These are phyloP conservation scores for Podosphaera aphanis DNA, from an alignment of 2,329 filamentous ascomycete genomes.

Conservation along the genomic window DNA sequence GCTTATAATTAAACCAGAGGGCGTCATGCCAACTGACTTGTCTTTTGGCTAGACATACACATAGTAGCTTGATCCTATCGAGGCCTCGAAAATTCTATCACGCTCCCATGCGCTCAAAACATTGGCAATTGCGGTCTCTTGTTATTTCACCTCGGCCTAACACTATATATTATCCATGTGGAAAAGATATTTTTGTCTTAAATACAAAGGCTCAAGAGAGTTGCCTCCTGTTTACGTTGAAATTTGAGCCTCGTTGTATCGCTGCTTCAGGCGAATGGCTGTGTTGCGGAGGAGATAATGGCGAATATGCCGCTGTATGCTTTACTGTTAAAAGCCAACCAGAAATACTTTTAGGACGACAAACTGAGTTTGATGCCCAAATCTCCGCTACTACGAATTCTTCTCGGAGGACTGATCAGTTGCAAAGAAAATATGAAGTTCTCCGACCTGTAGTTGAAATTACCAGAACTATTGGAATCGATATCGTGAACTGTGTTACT, in stretches of 20 bases:
- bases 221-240: conserved; percentile 48
- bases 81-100: conserved; percentile 43
- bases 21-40: conserved; percentile 1
- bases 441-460: conserved; percentile 18
- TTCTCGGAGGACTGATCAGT: conserved; percentile 5
- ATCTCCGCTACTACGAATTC: conserved; percentile 27
- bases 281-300: conserved; percentile 70
- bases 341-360: conserved; percentile 1
- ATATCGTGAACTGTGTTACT: conserved; percentile 44
- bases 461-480: conserved; percentile 30
- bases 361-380: conserved; percentile 29
- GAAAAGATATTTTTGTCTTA: conserved; percentile 45
- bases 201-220: conserved; percentile 46
- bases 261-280: conserved; percentile 74
- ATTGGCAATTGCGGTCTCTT: conserved; percentile 76
- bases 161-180: conserved; percentile 65
- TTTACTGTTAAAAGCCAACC: conserved; percentile 6
- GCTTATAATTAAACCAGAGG: no score
- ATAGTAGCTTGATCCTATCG: conserved; percentile 37
- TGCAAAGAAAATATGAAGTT: neutral
- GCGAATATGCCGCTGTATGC: conserved; percentile 39
- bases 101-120: conserved; percentile 36
- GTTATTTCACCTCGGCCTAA: conserved; percentile 60
- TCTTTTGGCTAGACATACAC: conserved; percentile 29
- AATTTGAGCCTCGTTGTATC: conserved; percentile 60